phyloP scores from a whole-genome alignment of 225 moss, liverwort and hornwort species.

The Lunularia cruciata region DNA sequence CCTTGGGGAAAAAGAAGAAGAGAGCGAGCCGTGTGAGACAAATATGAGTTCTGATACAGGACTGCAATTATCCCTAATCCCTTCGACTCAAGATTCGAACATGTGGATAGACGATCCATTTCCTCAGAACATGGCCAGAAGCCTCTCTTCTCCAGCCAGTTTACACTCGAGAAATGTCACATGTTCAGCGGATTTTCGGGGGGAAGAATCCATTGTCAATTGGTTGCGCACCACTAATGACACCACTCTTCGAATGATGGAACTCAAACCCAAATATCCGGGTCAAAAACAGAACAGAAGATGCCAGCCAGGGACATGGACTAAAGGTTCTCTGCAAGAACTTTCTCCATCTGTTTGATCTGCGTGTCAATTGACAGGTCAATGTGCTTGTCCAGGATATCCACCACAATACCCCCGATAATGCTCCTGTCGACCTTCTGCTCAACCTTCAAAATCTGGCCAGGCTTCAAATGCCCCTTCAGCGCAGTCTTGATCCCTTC shows the following conservation, averaged over 20 bases:
- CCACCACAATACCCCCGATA: conserved; percentile 87
- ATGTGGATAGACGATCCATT: conserved; percentile 11
- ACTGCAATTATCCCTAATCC: conserved; percentile 7
- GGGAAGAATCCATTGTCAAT: conserved; percentile 1
- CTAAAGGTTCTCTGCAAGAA: conserved; percentile 62
- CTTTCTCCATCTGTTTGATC: conserved; percentile 97
- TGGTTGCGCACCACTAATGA: conserved; percentile 11
- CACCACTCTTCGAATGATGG: conserved; percentile 4
- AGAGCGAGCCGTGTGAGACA: conserved; percentile 2
- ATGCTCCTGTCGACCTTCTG: conserved; percentile 97
- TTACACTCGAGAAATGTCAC: conserved; percentile 14
- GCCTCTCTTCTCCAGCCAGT: conserved; percentile 8
- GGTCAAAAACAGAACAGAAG: conserved; percentile 6
- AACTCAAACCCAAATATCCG: conserved; percentile 5
- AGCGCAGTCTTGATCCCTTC: conserved; percentile 72
- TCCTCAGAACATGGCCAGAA: conserved; percentile 17
- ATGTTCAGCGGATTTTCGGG: conserved; percentile 14
- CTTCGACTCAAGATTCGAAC: conserved; percentile 10
- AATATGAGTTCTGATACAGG: neutral
- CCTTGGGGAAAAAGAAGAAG: conserved; percentile 10
- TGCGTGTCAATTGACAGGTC: conserved; percentile 87
- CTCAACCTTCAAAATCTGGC: conserved; percentile 67
- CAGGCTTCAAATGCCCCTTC: conserved; percentile 71
- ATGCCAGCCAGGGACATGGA: too few relatives aligned
- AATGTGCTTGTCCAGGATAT: conserved; percentile 94